Evolutionary conservation across 495 filamentous ascomycete genomes (phyloP).

Genomic region (Trichocladium antarcticum): DNA sequence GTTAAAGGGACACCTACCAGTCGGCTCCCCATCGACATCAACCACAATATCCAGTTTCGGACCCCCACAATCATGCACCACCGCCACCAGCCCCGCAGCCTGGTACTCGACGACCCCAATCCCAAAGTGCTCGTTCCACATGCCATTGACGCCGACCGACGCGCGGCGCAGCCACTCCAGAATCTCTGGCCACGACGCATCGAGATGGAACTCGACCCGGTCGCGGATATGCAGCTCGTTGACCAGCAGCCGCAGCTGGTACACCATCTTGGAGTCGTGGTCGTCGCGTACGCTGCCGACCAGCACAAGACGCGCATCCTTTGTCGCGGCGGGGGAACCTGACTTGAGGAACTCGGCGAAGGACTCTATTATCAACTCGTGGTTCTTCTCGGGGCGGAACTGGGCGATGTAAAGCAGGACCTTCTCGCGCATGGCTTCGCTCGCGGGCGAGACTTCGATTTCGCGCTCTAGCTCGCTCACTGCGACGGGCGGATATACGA

Average conservation of each 20-base stretch:
- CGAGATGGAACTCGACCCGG: constrained; percentile 71
- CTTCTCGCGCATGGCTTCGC: constrained; percentile 54
- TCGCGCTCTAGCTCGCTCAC: constrained; percentile 66
- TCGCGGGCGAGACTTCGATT: constrained; percentile 55
- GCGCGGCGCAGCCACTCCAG: constrained; percentile 60
- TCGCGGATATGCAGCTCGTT: constrained; percentile 81
- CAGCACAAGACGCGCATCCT: constrained; percentile 59
- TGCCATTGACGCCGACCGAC: constrained; percentile 83
- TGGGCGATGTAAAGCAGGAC: constrained; percentile 86
- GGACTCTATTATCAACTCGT: constrained; percentile 67
- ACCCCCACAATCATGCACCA: constrained; percentile 86
- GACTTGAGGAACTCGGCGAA: constrained; percentile 59
- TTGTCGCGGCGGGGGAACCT: constrained; percentile 27
- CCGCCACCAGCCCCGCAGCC: constrained; percentile 79
- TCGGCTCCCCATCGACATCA: constrained; percentile 60
- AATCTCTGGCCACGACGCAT: constrained; percentile 79
- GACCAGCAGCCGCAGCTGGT: constrained; percentile 76
- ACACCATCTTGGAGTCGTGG: constrained; percentile 76
- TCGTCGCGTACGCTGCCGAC: constrained; percentile 79
- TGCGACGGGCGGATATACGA: constrained; percentile 86
- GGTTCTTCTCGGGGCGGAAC: constrained; percentile 95
- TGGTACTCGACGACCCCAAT: constrained; percentile 98
- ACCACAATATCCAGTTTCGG: constrained; percentile 89
- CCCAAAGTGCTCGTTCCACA: constrained; percentile 99
- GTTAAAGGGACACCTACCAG: constrained; percentile 38